phyloP scores from a whole-genome alignment of 306 rosid genomes.

The Malus orientalis region DNA sequence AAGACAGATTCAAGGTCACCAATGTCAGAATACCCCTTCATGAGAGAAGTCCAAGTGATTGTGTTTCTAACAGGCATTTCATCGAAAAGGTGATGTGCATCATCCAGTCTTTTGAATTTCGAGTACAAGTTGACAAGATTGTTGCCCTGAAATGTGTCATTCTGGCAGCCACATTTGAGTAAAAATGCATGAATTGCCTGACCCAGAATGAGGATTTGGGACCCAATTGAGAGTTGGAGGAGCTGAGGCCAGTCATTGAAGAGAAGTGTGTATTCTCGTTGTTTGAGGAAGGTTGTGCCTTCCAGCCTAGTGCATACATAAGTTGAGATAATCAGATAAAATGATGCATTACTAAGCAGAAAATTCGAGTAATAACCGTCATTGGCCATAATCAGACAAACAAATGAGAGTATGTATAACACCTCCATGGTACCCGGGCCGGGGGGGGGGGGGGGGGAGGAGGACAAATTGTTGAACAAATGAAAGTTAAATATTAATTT shows the following conservation, averaged over 20 bases:
- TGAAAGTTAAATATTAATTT: neutral
- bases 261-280: neutral
- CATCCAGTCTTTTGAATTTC: conserved; percentile 21
- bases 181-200: conserved; percentile 40
- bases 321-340: conserved; percentile 17
- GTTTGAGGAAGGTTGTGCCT: neutral
- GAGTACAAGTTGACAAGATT: conserved; percentile 39
- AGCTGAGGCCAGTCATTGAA: conserved; percentile 36
- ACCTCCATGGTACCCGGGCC: neutral
- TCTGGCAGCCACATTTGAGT: conserved; percentile 27
- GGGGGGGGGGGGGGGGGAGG: neutral
- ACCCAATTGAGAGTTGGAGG: conserved; percentile 33
- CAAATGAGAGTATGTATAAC: neutral
- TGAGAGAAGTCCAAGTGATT: conserved; percentile 49
- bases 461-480: neutral
- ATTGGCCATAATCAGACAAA: neutral
- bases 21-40: conserved; percentile 36
- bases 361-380: neutral
- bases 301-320: conserved; percentile 4
- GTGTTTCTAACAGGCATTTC: conserved; percentile 39
- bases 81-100: conserved; percentile 39
- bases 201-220: conserved; percentile 26
- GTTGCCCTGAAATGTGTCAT: conserved; percentile 31
- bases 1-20: conserved; percentile 30
- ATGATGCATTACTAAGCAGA: neutral